Evolutionary conservation across 345 rosid species (phyloP).

Genomic region (Bruguiera parviflora): DNA sequence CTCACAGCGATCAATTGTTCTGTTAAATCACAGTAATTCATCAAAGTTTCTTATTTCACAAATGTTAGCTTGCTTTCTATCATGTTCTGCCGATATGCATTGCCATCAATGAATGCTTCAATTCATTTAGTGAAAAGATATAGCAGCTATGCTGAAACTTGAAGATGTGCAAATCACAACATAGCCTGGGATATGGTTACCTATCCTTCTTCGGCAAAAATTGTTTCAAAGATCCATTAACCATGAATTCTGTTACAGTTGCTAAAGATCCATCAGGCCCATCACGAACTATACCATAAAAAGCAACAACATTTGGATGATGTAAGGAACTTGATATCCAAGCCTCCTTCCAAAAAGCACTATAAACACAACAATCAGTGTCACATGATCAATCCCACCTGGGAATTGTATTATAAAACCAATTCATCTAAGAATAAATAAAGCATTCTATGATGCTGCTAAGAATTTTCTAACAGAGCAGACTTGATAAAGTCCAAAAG

Average conservation of each 20-base stretch:
- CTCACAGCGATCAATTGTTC: too few relatives aligned
- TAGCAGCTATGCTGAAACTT: slow-evolving; percentile 4
- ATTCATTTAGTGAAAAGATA: slow-evolving; percentile 3
- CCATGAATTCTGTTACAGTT: slow-evolving; percentile 95
- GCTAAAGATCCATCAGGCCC: slow-evolving; percentile 98
- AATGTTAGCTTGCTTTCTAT: neutral
- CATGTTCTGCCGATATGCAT: slow-evolving; percentile 18
- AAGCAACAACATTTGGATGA: slow-evolving; percentile 93
- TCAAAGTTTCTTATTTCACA: slow-evolving; percentile 10
- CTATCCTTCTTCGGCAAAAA: slow-evolving; percentile 96
- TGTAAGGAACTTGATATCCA: slow-evolving; percentile 85
- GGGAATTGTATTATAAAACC: neutral
- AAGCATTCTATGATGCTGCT: neutral
- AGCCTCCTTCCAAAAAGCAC: slow-evolving; percentile 93
- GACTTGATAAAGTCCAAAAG: neutral
- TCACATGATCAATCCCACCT: slow-evolving; percentile 5
- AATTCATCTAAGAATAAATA: neutral
- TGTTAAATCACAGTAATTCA: too few relatives aligned
- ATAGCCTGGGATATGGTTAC: slow-evolving; percentile 36
- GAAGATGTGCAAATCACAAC: slow-evolving; percentile 6
- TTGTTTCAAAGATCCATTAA: slow-evolving; percentile 96
- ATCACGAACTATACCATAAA: slow-evolving; percentile 98
- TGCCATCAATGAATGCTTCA: neutral
- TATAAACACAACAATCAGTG: slow-evolving; percentile 16
- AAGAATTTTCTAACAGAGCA: neutral